Conservation (phyloP, 179 eudicot species). For the Silene vulgaris region DNA sequence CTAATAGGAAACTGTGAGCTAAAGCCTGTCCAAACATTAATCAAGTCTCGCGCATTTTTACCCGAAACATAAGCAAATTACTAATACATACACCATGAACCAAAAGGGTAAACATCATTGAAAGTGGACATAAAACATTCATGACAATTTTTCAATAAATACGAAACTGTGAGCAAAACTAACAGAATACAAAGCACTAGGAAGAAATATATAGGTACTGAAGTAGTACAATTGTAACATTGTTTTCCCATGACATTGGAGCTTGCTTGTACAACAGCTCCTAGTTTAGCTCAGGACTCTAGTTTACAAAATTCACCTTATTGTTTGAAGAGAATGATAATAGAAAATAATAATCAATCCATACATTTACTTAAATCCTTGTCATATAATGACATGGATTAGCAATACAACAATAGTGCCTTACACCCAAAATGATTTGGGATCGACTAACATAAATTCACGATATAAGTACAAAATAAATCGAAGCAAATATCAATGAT, state of each 20-base stretch:
- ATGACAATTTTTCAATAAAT: not conserved
- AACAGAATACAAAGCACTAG: constrained; percentile 1
- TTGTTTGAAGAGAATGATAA: constrained; percentile 6
- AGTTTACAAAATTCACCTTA: not conserved
- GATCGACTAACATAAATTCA: not conserved
- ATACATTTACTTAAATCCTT: not conserved
- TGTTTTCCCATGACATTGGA: not conserved
- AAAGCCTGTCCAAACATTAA: no score
- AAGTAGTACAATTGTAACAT: not conserved
- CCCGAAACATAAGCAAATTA: not conserved
- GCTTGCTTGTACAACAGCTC: not conserved
- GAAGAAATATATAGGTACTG: not conserved
- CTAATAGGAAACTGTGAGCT: no score
- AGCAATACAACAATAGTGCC: not conserved
- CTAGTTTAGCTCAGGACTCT: not conserved
- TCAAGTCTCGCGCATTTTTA: no score
- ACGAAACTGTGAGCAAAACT: not conserved
- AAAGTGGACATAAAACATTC: not conserved
- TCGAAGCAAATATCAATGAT: constrained; percentile 6
- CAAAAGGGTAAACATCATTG: not conserved
- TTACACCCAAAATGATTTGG: not conserved
- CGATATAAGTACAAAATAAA: constrained; percentile 1
- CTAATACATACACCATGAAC: not conserved
- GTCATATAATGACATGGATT: constrained; percentile 11
- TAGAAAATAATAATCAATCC: not conserved